A percentile compares a stretch with the other conserved stretches of the same genome.
Conservation (phyloP, 139 green algal genomes). For the Chlamydomonas eustigma region DNA sequence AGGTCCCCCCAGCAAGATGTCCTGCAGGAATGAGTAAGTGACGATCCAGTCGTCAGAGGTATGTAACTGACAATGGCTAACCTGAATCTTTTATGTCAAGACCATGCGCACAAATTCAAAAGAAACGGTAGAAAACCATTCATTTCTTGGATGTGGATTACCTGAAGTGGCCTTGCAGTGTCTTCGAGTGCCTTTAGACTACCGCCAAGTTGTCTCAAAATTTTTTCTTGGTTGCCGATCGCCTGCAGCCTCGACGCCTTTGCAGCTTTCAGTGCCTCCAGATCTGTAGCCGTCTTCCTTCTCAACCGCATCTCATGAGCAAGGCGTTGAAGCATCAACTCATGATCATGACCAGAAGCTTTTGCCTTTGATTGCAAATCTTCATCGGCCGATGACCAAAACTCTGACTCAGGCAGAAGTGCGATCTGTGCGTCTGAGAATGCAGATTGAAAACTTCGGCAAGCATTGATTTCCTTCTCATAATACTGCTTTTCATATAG, state of each 20-base stretch:
- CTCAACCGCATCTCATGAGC: constrained; percentile 47
- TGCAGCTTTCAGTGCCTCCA: constrained; percentile 29
- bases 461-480: constrained; percentile 64
- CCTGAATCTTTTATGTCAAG: too few species aligned
- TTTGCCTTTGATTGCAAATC: neutral
- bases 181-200: constrained; percentile 46
- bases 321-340: constrained; percentile 45
- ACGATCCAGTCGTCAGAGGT: too few species aligned
- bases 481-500: constrained; percentile 71
- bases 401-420: constrained; percentile 49
- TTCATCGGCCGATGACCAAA: constrained; percentile 18
- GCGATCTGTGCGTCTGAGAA: constrained; percentile 51
- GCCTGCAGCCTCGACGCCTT: constrained; percentile 24
- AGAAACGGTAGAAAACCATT: too few species aligned
- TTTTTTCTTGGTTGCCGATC: constrained; percentile 29
- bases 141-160: too few species aligned
- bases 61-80: too few species aligned
- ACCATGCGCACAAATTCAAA: too few species aligned
- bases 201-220: constrained; percentile 43
- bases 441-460: constrained; percentile 52
- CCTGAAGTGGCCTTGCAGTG: constrained; percentile 32
- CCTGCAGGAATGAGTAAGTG: too few species aligned
- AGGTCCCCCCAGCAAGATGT: neutral
- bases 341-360: constrained; percentile 18
- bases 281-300: constrained; percentile 34